These are phyloP conservation scores for Talaromyces trachyspermus DNA, from an alignment of 495 filamentous ascomycete genomes.

Conservation along the genomic window DNA sequence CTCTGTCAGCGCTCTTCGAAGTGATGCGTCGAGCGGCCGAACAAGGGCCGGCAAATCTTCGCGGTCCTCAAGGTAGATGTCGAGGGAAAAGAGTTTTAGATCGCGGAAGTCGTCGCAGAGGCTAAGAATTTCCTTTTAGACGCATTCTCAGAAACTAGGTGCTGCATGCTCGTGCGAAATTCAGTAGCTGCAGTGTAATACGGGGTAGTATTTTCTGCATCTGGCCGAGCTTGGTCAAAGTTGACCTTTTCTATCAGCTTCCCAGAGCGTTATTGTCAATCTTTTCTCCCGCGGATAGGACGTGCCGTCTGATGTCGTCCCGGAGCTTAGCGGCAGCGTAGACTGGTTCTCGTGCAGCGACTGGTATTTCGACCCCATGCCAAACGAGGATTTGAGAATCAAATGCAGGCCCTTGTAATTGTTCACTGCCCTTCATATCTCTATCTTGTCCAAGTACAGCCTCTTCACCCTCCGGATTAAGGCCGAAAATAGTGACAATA, in stretches of 20 bases:
- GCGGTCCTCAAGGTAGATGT: conserved; percentile 86
- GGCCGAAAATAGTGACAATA: conserved; percentile 76
- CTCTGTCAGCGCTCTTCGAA: conserved; percentile 22
- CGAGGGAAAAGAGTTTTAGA: conserved; percentile 64
- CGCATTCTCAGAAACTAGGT: background rate
- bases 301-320: background rate
- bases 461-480: conserved; percentile 44
- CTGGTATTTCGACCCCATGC: background rate
- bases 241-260: background rate
- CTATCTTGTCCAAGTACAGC: background rate
- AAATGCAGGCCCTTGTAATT: background rate
- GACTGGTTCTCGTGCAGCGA: background rate
- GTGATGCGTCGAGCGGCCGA: conserved; percentile 66
- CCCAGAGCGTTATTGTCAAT: background rate
- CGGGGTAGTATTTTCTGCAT: background rate
- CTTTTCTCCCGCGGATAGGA: background rate
- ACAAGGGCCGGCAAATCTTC: conserved; percentile 66
- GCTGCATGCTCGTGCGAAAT: background rate
- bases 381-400: background rate
- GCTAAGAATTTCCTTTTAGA: conserved; percentile 50
- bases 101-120: conserved; percentile 79
- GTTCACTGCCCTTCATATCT: no score
- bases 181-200: background rate
- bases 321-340: background rate
- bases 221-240: background rate